A percentile compares a stretch with the other conserved stretches of the same genome.
These are phyloP conservation scores for Solanum chaucha DNA, from an alignment of 257 asterid genomes.

Conservation along the genomic window DNA sequence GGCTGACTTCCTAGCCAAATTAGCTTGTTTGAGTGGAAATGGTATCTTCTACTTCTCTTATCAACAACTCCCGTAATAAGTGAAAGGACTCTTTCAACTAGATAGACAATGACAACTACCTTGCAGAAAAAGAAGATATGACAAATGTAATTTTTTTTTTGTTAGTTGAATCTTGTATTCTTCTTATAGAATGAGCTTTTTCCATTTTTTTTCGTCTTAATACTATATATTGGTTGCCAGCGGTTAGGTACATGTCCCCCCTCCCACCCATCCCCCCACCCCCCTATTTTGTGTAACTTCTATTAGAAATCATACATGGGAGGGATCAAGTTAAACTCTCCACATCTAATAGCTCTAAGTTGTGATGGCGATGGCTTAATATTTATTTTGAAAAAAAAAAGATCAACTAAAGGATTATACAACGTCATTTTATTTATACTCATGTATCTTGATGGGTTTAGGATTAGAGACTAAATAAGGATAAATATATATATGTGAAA, in stretches of 20 bases:
- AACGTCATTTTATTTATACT: not conserved
- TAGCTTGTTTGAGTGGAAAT: no score
- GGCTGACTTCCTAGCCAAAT: no score
- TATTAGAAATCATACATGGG: not conserved
- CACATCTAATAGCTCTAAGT: not conserved
- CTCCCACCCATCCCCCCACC: no score
- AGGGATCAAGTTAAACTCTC: not conserved
- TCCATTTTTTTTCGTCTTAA: no score
- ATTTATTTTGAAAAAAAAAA: no score
- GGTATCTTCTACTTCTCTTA: not conserved
- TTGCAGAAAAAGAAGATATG: not conserved
- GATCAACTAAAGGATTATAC: not conserved
- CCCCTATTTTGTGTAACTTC: not conserved
- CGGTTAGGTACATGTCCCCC: no score
- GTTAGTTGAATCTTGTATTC: no score
- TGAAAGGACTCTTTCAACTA: not conserved
- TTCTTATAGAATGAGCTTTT: no score
- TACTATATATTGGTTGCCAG: no score
- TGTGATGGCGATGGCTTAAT: not conserved
- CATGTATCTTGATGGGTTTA: not conserved
- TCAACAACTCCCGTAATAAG: not conserved
- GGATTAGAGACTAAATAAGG: not conserved
- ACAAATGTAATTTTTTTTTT: not conserved
- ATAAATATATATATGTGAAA: not conserved
- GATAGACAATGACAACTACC: not conserved